Evolutionary conservation across 495 filamentous ascomycete species (phyloP), one percentile per base, ranked within the genome.

Genomic region (Amniculicola lignicola): DNA sequence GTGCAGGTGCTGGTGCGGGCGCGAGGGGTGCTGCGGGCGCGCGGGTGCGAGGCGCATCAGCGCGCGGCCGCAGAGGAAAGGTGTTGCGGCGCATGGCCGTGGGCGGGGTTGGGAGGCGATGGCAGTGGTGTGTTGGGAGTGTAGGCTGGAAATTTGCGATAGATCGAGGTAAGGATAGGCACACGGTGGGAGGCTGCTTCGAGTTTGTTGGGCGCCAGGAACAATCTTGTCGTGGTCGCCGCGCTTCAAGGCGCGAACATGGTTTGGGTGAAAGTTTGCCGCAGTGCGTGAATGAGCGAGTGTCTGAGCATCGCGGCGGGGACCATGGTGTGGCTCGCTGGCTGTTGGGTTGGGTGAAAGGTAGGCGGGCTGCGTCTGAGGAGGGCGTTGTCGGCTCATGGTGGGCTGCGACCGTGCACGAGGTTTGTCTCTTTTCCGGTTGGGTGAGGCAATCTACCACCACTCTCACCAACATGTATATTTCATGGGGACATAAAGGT

Each of bases 41-140:
- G 44, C 54, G 56, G 48, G 50, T 43, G 59, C 47, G 56, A 15
- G 22, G 28, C 3, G 57, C 61, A 35, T 47, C 51, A 27, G 54
- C 60, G 57, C 51, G 50, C 44, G 57, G 39, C 47, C 61, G 61
- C 27, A 42, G 18, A 2, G 56, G 55, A 28, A 51, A 43, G 21
- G 41, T 21, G 46, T 57, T 64, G 47, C 50, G 56, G 31, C 61
- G 61, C 61, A 60, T 64, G 23, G 39, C 50, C 51, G 56, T 4
- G 21, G 37, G 36, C 25, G 44, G 23, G n/a, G 3, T 11, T 49
- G 28, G 23, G 7, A 19, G 29, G 9, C 21, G 10, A 21, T 14
- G 15, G 33, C 10, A 6, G 14, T 9, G 44, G 12, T 12, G 29
- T 36, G 16, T 9, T 16, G 23, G 27, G n/a, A 21, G 11, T 10